phyloP scores from a whole-genome alignment of 805 yeast species.

The Myxozyma mucilagina region DNA sequence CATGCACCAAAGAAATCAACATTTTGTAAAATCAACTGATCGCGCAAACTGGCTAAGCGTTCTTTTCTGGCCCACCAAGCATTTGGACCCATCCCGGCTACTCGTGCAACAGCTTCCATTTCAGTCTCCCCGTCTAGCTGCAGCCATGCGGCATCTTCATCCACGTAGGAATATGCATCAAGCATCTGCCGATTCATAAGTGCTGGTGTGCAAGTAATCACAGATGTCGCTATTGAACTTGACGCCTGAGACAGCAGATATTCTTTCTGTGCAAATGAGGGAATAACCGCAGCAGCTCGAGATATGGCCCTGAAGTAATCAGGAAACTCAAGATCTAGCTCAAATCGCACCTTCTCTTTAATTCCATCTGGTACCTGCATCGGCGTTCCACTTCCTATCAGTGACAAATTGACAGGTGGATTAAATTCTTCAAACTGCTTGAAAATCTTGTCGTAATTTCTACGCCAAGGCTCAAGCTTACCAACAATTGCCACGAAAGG shows the following conservation, averaged over 20 bases:
- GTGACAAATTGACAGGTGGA: conserved; percentile 16
- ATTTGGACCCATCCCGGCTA: conserved; percentile 11
- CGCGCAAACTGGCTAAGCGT: conserved; percentile 2
- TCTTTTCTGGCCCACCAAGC: conserved; percentile 23
- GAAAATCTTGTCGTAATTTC: conserved; percentile 23
- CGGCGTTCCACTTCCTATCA: conserved; percentile 17
- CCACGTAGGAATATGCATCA: conserved; percentile 19
- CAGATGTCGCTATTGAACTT: conserved; percentile 25
- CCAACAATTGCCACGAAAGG: conserved; percentile 27
- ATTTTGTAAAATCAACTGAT: conserved; percentile 7
- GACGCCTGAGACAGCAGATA: conserved; percentile 26
- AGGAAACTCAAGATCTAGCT: conserved; percentile 18
- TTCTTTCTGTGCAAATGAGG: conserved; percentile 23
- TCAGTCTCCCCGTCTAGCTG: conserved; percentile 24
- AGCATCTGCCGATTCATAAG: conserved; percentile 17
- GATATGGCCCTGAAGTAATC: conserved; percentile 15
- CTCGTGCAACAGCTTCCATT: conserved; percentile 20
- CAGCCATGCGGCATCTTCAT: conserved; percentile 24
- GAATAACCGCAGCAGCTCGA: conserved; percentile 19
- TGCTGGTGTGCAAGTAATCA: conserved; percentile 23
- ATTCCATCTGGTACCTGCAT: conserved; percentile 13
- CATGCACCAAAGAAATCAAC: conserved; percentile 5
- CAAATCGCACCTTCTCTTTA: conserved; percentile 2
- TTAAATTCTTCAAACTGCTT: conserved; percentile 1
- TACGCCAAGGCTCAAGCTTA: conserved; percentile 31